Evolutionary conservation across 2,329 filamentous ascomycete genomes (phyloP).

Genomic region (Atkinsonella hypoxylon): DNA sequence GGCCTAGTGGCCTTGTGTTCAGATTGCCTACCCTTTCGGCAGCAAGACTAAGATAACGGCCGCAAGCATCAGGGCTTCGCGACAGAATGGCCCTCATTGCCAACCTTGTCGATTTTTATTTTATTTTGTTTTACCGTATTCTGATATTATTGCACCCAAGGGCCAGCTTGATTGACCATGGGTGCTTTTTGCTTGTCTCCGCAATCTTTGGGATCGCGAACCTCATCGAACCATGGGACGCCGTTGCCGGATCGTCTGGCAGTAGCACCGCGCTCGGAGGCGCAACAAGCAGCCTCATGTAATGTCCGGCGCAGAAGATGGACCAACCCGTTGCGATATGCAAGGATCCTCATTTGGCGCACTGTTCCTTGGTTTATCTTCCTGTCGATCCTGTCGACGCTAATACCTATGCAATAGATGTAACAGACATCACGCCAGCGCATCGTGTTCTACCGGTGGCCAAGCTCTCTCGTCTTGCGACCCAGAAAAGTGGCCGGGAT

Average conservation of each 20-base stretch:
- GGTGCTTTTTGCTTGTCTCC: background rate
- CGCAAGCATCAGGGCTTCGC: background rate
- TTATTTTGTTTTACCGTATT: background rate
- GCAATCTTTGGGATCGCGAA: background rate
- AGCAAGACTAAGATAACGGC: background rate
- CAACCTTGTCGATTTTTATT: background rate
- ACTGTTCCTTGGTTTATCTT: background rate
- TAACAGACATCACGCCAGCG: background rate
- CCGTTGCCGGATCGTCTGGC: background rate
- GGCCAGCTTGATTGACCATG: background rate
- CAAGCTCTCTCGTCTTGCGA: background rate
- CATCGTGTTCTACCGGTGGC: background rate
- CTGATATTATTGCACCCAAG: background rate
- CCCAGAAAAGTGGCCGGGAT: conserved; percentile 2
- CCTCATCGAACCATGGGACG: background rate
- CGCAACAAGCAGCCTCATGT: background rate
- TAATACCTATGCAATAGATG: background rate
- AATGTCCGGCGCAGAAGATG: background rate
- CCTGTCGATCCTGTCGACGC: background rate
- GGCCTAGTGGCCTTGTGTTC: background rate
- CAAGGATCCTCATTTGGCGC: background rate
- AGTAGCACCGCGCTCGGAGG: background rate
- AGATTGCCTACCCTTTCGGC: background rate
- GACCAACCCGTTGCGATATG: background rate
- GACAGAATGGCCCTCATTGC: background rate